Base-by-base conservation (phyloP, 345 rosid genomes). In the Salix brachista region DNA sequence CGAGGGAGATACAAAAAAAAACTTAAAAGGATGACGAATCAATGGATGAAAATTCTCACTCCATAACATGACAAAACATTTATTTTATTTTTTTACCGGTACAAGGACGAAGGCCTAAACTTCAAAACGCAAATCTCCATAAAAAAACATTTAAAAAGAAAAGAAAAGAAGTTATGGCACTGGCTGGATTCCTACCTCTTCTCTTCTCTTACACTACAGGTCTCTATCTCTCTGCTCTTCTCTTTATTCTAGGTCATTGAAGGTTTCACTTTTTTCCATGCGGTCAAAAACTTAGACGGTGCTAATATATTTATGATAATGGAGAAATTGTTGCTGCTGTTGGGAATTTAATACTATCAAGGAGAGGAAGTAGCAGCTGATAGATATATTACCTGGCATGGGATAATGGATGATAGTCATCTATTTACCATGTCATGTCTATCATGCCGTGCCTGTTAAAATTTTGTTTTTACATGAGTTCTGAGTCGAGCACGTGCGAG, bases 11-110 rank as follows among this genome's bases (percentile, higher is more conserved):
- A 23, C 23, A 25, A 66, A n/a, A 19, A 81, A 48, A 23, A 37
- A 71, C 19, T 13, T 69, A 30, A 77, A 77, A 75, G 44, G 69
- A 91, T 90, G 69, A 89, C 69, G 84, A 90, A 86, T 88, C 90
- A 89, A 86, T 81, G 98, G 98, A 86, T 74, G 73, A 70, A 87
- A 85, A 88, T 89, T 77, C 52, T 70, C 80, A 28, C 23, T 48
- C 70, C 61, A 62, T 25, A 76, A 71, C 73, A 67, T 46, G 89
- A 87, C 90, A 87, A 83, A 37, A 19, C 46, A 39, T 18, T 41
- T 10, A 11, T 41, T 10, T 41, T 41, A 9, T n/a, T n/a, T 56
- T 3, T 3, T 21, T 5, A 56, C 25, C 4, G 64, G n/a, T 9
- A 58, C 79, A 56, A 77, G 46, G 19, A 72, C 44, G 76, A 50